Evolutionary conservation across 208 protist species (phyloP).

Genomic region (Trypanosoma congolense): DNA sequence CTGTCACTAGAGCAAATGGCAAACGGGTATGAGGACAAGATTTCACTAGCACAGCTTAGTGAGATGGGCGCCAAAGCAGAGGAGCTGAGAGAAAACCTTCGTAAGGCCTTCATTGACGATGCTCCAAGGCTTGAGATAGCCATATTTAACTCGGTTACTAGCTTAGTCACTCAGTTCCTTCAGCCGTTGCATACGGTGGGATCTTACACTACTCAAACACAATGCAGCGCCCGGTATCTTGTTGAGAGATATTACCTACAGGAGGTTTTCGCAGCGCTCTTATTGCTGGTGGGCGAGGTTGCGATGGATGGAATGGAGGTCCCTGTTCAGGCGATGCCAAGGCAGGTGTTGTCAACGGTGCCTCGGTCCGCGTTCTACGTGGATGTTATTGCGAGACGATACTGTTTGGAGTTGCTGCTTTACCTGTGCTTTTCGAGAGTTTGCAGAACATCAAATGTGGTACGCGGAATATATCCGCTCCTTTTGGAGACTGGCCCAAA

Average conservation of each 20-base stretch:
- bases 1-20: neutral
- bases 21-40: neutral
- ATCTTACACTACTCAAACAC: too few species aligned
- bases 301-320: neutral
- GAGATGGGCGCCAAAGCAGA: conserved; percentile 29
- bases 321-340: conserved; percentile 3
- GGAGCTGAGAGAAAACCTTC: conserved; percentile 32
- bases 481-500: conserved; percentile 23
- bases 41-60: conserved; percentile 29
- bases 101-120: conserved; percentile 42
- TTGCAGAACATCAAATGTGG: conserved; percentile 28
- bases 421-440: conserved; percentile 47
- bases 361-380: conserved; percentile 54
- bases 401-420: conserved; percentile 45
- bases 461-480: conserved; percentile 68
- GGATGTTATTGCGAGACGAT: conserved; percentile 31
- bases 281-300: conserved; percentile 36
- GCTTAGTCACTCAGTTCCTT: conserved; percentile 19
- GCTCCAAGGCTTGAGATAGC: conserved; percentile 43
- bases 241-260: conserved; percentile 40
- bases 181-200: neutral
- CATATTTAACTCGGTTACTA: conserved; percentile 29
- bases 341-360: neutral
- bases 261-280: conserved; percentile 42
- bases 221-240: conserved; percentile 1